A percentile compares a stretch with the other conserved stretches of the same genome.
These are phyloP conservation scores for Cutaneotrichosporon sp. DNA, from an alignment of 1,284 basidiomycete species.

Conservation along the genomic window DNA sequence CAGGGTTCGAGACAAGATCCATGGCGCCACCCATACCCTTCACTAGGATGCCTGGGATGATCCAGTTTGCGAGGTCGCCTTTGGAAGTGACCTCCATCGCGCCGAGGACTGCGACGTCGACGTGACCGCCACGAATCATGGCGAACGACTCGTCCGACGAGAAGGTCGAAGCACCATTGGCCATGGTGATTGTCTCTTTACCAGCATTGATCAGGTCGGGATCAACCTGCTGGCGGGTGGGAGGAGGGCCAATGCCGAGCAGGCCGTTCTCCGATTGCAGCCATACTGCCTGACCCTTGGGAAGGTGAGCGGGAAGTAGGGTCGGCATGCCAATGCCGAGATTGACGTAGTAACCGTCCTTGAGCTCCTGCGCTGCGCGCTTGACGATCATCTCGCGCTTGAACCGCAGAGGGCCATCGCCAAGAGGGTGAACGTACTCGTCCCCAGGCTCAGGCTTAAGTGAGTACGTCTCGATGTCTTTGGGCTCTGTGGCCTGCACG, in stretches of 20 bases:
- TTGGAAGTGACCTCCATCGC: constrained; percentile 79
- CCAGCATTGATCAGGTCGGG: constrained; percentile 87
- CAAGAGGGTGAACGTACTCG: constrained; percentile 48
- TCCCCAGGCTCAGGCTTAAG: constrained; percentile 53
- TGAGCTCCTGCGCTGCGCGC: constrained; percentile 73
- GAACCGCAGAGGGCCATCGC: constrained; percentile 53
- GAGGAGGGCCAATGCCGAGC: constrained; percentile 87
- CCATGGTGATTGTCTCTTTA: constrained; percentile 82
- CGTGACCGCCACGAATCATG: constrained; percentile 91
- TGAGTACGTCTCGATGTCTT: constrained; percentile 69
- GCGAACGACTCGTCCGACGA: constrained; percentile 88
- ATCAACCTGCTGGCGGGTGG: constrained; percentile 72
- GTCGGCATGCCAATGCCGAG: constrained; percentile 79
- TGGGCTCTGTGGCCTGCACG: constrained; percentile 65
- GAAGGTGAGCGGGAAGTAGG: constrained; percentile 74
- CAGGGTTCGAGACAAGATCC: constrained; percentile 48
- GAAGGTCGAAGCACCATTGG: constrained; percentile 84
- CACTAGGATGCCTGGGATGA: constrained; percentile 85
- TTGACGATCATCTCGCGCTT: constrained; percentile 66
- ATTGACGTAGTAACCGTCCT: constrained; percentile 74
- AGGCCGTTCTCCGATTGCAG: constrained; percentile 90
- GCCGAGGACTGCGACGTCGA: constrained; percentile 81
- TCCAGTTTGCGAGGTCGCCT: constrained; percentile 93
- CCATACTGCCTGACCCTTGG: constrained; percentile 71
- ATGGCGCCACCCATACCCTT: constrained; percentile 90